Evolutionary conservation across 306 rosid species (phyloP).

Genomic region (Lathyrus oleraceus): DNA sequence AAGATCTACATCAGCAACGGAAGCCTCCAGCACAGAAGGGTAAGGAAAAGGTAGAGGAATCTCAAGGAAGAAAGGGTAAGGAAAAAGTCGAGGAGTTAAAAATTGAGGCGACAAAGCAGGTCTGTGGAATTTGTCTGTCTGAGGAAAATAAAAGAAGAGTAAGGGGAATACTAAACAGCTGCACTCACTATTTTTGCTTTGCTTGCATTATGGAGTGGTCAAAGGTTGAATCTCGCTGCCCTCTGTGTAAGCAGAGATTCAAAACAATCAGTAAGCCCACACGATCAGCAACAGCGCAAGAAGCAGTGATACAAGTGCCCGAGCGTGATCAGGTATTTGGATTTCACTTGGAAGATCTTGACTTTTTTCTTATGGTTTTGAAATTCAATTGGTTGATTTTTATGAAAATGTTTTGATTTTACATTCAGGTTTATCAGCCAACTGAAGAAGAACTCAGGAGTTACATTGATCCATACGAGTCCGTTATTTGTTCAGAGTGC

Average conservation of each 20-base stretch:
- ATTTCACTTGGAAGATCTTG: conserved; percentile 33
- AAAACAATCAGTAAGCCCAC: conserved; percentile 75
- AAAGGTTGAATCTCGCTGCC: conserved; percentile 97
- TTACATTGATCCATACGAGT: conserved; percentile 90
- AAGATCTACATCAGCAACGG: conserved; percentile 41
- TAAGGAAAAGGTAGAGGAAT: conserved; percentile 87
- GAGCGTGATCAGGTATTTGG: conserved; percentile 95
- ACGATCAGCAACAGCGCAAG: conserved; percentile 63
- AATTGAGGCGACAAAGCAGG: conserved; percentile 68
- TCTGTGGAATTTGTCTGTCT: conserved; percentile 89
- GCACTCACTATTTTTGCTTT: conserved; percentile 93
- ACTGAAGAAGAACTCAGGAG: conserved; percentile 97
- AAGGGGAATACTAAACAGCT: conserved; percentile 83
- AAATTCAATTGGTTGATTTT: conserved; percentile 22
- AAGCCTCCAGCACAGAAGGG: conserved; percentile 73
- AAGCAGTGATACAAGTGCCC: conserved; percentile 66
- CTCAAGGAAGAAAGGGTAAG: conserved; percentile 59
- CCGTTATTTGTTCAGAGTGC: conserved; percentile 87
- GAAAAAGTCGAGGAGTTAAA: conserved; percentile 76
- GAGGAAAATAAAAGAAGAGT: conserved; percentile 94
- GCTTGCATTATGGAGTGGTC: conserved; percentile 98
- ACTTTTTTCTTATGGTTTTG: conserved; percentile 8
- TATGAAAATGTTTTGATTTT: conserved; percentile 28
- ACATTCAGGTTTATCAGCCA: conserved; percentile 91
- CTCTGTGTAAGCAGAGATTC: conserved; percentile 98